Evolutionary conservation across 2,329 filamentous ascomycete genomes (phyloP), one percentile per base, ranked within the genome.

Genomic region (Exophiala bonariae): DNA sequence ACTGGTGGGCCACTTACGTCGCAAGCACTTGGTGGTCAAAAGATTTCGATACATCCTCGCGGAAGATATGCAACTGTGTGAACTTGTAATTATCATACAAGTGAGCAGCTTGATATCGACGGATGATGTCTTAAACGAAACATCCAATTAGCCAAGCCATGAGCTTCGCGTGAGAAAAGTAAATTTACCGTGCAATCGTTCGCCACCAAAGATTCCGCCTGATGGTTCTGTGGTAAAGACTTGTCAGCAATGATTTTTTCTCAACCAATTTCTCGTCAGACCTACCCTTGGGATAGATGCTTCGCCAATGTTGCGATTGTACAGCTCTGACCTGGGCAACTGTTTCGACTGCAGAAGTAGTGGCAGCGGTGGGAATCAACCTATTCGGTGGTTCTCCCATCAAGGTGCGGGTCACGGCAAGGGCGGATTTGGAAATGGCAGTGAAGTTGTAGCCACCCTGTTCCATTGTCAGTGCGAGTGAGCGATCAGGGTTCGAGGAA

Each of bases 331-430:
- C 83, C 19, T 75, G 68, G 44, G 80, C 70, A 2, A 85, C 73
- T 2, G 77, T 78, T 23, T 75, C 69, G 2, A 83, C 71, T n/a
- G 76, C 81, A 32, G 68, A 64, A 7, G 70, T 66, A 0, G 78
- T 77, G 2, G 79, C 71, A 5, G 68, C 61, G 1, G 72, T 69
- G 6, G 71, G 65, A 39, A 66, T 66, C 11, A 83, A 64, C 41
- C 79, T 74, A 47, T 83, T 81, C 2, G 93, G 93, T 9, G 92
- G 89, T 61, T 99, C 91, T 17, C 93, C 90, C 90, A 99, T 97
- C 35, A 99, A 76, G 1, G 92, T 96, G 50, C 84, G 83, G 1
- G 89, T 93, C 1, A 99, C 93, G 2, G 92, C 89, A 3, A 96
- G 78, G 1, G 93, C 91, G 3, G 93, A 97, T 47, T 87, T 84